phyloP scores from a whole-genome alignment of 371 early-diverging fungal species.

The Apophysomyces variabilis region DNA sequence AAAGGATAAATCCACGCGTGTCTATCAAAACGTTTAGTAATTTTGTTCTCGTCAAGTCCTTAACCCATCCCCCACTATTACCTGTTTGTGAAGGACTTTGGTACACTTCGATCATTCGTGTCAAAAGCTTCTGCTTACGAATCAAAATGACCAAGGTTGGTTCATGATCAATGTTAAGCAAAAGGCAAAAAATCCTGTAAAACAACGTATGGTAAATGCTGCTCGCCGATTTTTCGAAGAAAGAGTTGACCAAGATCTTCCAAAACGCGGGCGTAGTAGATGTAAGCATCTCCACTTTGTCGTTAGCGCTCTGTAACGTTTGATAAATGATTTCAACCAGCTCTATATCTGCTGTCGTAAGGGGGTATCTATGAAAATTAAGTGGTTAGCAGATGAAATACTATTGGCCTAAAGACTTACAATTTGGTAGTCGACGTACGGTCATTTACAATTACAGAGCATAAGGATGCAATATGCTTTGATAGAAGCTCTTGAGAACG shows the following conservation, averaged over 20 bases:
- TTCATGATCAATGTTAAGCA: constrained; percentile 33
- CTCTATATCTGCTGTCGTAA: constrained; percentile 40
- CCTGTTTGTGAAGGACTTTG: constrained; percentile 33
- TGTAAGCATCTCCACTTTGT: constrained; percentile 35
- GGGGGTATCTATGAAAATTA: constrained; percentile 21
- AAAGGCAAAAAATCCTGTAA: constrained; percentile 38
- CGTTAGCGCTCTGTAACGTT: constrained; percentile 30
- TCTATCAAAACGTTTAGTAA: constrained; percentile 16
- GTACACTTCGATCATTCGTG: constrained; percentile 42
- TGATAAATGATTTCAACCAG: constrained; percentile 41
- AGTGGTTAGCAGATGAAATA: not conserved
- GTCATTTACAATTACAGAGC: constrained; percentile 32
- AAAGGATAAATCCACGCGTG: constrained; percentile 39
- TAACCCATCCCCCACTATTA: constrained; percentile 4
- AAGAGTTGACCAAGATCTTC: constrained; percentile 43
- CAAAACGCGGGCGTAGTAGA: constrained; percentile 41
- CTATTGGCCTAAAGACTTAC: constrained; percentile 14
- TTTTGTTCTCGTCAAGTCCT: not conserved
- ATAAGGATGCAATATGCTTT: constrained; percentile 30
- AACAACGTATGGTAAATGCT: constrained; percentile 50
- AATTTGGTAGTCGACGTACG: constrained; percentile 25
- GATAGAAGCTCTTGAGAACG: constrained; percentile 31
- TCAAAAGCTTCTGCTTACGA: constrained; percentile 33
- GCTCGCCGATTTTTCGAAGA: constrained; percentile 48
- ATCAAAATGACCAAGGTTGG: constrained; percentile 29